Evolutionary conservation across 768 basidiomycete species (phyloP).

Genomic region (Porpolomopsis calyptriformis): DNA sequence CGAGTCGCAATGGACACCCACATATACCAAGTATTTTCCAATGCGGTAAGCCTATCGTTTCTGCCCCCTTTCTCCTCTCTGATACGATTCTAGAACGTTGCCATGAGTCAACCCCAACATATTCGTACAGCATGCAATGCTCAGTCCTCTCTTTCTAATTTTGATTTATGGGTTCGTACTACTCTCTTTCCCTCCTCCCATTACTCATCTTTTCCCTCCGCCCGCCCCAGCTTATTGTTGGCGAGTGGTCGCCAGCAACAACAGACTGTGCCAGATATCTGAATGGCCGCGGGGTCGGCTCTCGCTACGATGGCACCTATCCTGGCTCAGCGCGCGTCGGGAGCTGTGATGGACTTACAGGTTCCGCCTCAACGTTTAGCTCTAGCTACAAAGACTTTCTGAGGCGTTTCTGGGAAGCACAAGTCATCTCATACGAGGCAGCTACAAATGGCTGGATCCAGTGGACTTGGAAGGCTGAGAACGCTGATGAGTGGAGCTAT

Average conservation of each 20-base stretch:
- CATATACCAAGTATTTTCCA: slow-evolving; percentile 65
- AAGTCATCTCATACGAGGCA: slow-evolving; percentile 59
- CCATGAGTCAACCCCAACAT: slow-evolving; percentile 40
- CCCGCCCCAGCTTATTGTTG: slow-evolving; percentile 41
- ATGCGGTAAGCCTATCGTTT: slow-evolving; percentile 30
- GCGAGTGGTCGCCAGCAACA: slow-evolving; percentile 76
- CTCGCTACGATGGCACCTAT: slow-evolving; percentile 54
- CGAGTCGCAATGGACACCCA: slow-evolving; percentile 77
- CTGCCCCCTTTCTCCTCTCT: not conserved
- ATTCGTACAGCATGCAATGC: slow-evolving; percentile 48
- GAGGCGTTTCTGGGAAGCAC: slow-evolving; percentile 76
- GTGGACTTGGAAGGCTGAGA: slow-evolving; percentile 81
- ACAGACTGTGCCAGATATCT: slow-evolving; percentile 76
- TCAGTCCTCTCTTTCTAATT: slow-evolving; percentile 34
- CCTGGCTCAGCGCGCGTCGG: slow-evolving; percentile 59
- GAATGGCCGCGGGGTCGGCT: slow-evolving; percentile 69
- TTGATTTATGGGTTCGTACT: slow-evolving; percentile 52
- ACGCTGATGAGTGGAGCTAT: slow-evolving; percentile 85
- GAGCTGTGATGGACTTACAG: slow-evolving; percentile 64
- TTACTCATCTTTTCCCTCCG: not conserved
- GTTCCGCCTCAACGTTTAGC: slow-evolving; percentile 65
- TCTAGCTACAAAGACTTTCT: slow-evolving; percentile 72
- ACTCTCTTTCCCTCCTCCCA: not conserved
- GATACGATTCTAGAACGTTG: slow-evolving; percentile 28
- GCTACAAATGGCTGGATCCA: slow-evolving; percentile 62